Percentiles rank a stretch among this genome's conserved stretches.
Conservation (phyloP, 2,329 filamentous ascomycete genomes). For the Colletotrichum coccodes region DNA sequence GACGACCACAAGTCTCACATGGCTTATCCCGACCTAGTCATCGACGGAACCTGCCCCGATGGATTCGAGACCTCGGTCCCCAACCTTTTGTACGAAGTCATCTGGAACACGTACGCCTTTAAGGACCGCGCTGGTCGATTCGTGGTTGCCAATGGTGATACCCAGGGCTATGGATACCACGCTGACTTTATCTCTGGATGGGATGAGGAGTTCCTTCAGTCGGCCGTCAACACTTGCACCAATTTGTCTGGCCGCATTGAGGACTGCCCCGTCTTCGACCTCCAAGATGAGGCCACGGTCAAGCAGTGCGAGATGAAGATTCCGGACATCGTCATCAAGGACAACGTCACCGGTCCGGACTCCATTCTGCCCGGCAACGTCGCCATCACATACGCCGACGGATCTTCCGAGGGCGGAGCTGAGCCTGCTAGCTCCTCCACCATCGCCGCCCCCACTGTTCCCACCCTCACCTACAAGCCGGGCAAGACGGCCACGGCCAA, state of each 20-base stretch:
- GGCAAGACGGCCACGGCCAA: constrained; percentile 45
- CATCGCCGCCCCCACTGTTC: constrained; percentile 33
- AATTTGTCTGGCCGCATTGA: constrained; percentile 73
- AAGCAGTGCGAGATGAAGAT: constrained; percentile 71
- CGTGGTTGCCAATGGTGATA: constrained; percentile 81
- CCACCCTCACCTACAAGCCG: constrained; percentile 48
- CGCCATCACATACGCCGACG: constrained; percentile 49
- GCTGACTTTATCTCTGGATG: constrained; percentile 86
- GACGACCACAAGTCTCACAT: constrained; percentile 73
- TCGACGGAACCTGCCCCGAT: constrained; percentile 79
- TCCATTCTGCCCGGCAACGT: constrained; percentile 74
- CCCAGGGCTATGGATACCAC: constrained; percentile 79
- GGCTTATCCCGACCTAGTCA: constrained; percentile 81
- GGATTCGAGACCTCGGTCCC: constrained; percentile 75
- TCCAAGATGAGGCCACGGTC: constrained; percentile 69
- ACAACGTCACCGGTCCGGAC: constrained; percentile 68
- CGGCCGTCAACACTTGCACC: constrained; percentile 81
- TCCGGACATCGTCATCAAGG: constrained; percentile 63
- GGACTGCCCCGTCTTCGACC: constrained; percentile 80
- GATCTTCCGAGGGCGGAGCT: constrained; percentile 32
- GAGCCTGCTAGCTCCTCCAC: constrained; percentile 21
- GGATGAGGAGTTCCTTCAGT: constrained; percentile 74
- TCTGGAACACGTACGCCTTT: constrained; percentile 80
- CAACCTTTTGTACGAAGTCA: constrained; percentile 86
- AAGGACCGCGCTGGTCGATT: constrained; percentile 73